Evolutionary conservation across 805 yeast genomes (phyloP), one percentile per base, ranked within the genome.

Genomic region (Kluyveromyces siamensis): DNA sequence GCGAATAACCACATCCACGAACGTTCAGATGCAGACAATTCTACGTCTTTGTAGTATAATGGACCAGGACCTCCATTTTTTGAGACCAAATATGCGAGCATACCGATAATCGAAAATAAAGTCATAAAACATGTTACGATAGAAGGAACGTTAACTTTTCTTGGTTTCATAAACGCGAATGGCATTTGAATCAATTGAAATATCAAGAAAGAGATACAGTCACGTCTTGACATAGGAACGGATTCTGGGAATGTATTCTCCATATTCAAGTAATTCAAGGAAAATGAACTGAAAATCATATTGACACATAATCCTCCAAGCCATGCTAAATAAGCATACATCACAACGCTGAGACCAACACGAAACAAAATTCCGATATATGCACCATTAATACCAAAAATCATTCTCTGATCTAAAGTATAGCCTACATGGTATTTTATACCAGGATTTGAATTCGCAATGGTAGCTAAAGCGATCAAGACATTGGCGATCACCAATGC

Each of bases 1-100:
- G 68, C 71, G 48, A 68, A 67, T 6, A 71, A 46, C 73, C 74
- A 71, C 61, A 61, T 59, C 73, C 74, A 70, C 17, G 66, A 69
- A 13, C 66, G 64, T 27, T 63, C 57, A 8, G 67, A 49, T 6
- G 61, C 41, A 1, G 59, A 51, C 17, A 65, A 47, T 2, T 55
- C 52, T 6, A 62, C 62, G 27, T 53, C 50, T 33, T 60, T 52
- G 44, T 65, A 54, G 51, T 53, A 67, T 8, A 63, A 50, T 25
- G 63, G 62, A 14, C 70, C 71, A n/a, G 69, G 67, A 11, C 71
- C 69, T 50, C 60, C 60, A 17, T 61, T 62, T 6, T 54, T 53
- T 8, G 50, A 56, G n/a, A 66, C 56, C n/a, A 63, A 53, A 49
- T 60, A 67, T 1, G 66, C 66, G 17, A 66, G 52, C 45, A 68